These are phyloP conservation scores for Raphanus hybrid DNA, from an alignment of 441 rosid genomes.

Conservation along the genomic window DNA sequence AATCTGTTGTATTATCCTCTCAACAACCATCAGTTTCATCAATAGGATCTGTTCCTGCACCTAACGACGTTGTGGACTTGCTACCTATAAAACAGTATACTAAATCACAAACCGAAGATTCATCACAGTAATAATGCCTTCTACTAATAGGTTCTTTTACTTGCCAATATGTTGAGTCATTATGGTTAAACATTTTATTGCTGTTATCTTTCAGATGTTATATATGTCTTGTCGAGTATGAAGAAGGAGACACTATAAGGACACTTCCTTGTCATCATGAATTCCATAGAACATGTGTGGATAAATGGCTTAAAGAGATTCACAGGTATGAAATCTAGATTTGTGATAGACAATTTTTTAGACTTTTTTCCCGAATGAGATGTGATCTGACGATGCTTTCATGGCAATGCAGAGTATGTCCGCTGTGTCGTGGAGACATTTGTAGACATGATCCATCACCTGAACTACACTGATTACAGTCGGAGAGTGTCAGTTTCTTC, in stretches of 20 bases:
- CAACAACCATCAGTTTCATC: slow-evolving; percentile 81
- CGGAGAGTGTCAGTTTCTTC: slow-evolving; percentile 18
- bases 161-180: background rate
- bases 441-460: slow-evolving; percentile 62
- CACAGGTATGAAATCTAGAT: slow-evolving; percentile 69
- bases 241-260: slow-evolving; percentile 89
- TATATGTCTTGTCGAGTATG: slow-evolving; percentile 96
- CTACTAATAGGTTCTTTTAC: background rate
- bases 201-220: slow-evolving; percentile 63
- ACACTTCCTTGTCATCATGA: slow-evolving; percentile 91
- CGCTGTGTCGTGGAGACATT: slow-evolving; percentile 92
- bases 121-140: slow-evolving; percentile 71
- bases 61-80: slow-evolving; percentile 84
- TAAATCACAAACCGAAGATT: slow-evolving; percentile 70
- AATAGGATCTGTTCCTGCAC: slow-evolving; percentile 97
- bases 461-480: slow-evolving; percentile 42
- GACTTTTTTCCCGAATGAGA: background rate
- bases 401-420: slow-evolving; percentile 80
- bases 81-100: slow-evolving; percentile 67
- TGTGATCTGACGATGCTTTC: slow-evolving; percentile 24
- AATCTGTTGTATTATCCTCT: slow-evolving; percentile 91
- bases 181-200: background rate
- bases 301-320: slow-evolving; percentile 98
- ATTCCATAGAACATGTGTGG: slow-evolving; percentile 81
- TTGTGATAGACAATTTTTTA: background rate